These are phyloP conservation scores for Sugiyamaella paludigena DNA, from an alignment of 1,139 yeast species.

Conservation along the genomic window DNA sequence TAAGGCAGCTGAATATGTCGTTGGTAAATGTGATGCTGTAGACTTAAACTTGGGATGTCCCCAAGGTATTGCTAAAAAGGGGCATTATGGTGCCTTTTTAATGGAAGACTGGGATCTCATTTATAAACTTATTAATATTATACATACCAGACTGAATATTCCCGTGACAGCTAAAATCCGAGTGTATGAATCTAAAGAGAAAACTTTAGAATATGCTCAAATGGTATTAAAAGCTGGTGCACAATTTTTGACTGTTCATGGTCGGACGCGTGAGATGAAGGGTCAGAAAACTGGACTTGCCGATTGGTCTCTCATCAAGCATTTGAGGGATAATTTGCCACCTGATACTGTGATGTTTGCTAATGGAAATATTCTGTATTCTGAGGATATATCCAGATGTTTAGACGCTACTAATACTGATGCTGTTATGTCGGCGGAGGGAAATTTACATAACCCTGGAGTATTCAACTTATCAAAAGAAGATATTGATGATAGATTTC, in stretches of 20 bases:
- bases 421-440: constrained; percentile 98
- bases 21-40: constrained; percentile 88
- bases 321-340: constrained; percentile 76
- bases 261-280: constrained; percentile 95
- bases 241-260: constrained; percentile 91
- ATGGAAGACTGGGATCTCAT: constrained; percentile 97
- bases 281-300: constrained; percentile 96
- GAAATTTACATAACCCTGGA: constrained; percentile 91
- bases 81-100: constrained; percentile 90
- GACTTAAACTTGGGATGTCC: constrained; percentile 97
- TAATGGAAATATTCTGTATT: constrained; percentile 87
- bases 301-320: constrained; percentile 79
- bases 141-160: constrained; percentile 69
- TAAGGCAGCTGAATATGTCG: constrained; percentile 90
- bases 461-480: constrained; percentile 48
- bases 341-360: constrained; percentile 84
- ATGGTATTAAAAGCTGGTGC: constrained; percentile 96
- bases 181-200: constrained; percentile 80
- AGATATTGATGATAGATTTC: constrained; percentile 66
- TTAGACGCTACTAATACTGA: constrained; percentile 64
- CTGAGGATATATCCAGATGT: constrained; percentile 74
- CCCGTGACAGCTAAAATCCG: constrained; percentile 97
- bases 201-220: constrained; percentile 81
- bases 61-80: constrained; percentile 93
- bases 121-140: constrained; percentile 61